Conservation (phyloP, 108 stramenopile species). For the Cylindrotheca fusiformis region DNA sequence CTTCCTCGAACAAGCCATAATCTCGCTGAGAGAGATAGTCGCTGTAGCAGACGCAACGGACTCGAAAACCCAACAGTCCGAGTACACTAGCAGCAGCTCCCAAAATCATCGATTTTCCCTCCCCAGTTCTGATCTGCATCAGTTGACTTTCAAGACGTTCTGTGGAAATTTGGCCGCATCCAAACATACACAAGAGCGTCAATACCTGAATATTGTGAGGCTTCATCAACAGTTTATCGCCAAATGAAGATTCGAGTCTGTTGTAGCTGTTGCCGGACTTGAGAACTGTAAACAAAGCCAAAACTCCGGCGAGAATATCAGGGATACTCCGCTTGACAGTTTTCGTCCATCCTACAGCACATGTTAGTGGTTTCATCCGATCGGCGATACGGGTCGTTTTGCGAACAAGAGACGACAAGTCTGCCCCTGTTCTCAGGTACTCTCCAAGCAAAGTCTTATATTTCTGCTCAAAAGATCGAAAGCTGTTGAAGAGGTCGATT, state of each 20-base stretch:
- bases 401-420: conserved; percentile 41
- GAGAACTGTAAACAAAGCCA: conserved; percentile 27
- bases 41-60: conserved; percentile 65
- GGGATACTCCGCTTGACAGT: not conserved
- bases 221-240: conserved; percentile 48
- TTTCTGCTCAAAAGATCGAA: conserved; percentile 34
- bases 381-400: conserved; percentile 32
- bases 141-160: conserved; percentile 42
- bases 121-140: conserved; percentile 59
- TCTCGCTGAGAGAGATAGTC: conserved; percentile 57
- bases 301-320: conserved; percentile 1
- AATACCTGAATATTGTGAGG: conserved; percentile 60
- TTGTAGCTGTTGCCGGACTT: conserved; percentile 66
- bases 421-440: conserved; percentile 46
- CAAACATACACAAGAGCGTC: conserved; percentile 49
- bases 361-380: conserved; percentile 34
- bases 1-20: conserved; percentile 44
- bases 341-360: conserved; percentile 27
- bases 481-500: conserved; percentile 36
- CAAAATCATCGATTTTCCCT: conserved; percentile 65
- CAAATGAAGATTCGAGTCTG: conserved; percentile 45
- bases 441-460: conserved; percentile 52
- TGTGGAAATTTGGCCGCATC: conserved; percentile 27
- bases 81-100: conserved; percentile 49
- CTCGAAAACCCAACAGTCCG: conserved; percentile 50